Percentiles rank a stretch among this genome's conserved stretches.
phyloP scores from a whole-genome alignment of 768 basidiomycete genomes.

The Amanita molliuscula region DNA sequence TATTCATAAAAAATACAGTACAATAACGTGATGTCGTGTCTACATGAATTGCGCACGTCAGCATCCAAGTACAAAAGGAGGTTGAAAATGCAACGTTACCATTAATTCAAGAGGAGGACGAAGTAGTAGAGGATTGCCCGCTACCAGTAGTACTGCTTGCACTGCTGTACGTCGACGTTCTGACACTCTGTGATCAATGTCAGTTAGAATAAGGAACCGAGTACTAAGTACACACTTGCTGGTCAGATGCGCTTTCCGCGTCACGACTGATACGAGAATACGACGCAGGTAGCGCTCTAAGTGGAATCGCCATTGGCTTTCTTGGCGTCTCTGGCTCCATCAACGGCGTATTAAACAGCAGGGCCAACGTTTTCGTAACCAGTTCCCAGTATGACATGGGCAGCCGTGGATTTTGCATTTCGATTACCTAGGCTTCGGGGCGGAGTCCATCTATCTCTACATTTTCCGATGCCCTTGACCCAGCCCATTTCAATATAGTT shows the following conservation, averaged over 20 bases:
- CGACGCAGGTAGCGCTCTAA: constrained; percentile 15
- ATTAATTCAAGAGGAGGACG: background rate
- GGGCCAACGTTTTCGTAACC: constrained; percentile 18
- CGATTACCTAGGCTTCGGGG: too few relatives aligned
- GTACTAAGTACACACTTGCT: background rate
- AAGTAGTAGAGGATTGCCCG: background rate
- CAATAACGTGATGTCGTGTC: too few relatives aligned
- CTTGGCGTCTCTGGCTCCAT: constrained; percentile 16
- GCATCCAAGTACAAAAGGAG: background rate
- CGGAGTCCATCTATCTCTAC: too few relatives aligned
- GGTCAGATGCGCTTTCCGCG: constrained; percentile 2
- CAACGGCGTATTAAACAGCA: constrained; percentile 26
- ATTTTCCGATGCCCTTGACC: background rate
- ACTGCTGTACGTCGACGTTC: background rate
- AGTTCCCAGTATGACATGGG: constrained; percentile 14
- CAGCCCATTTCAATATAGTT: background rate
- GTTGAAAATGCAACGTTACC: background rate
- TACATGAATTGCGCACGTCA: background rate
- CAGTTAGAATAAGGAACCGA: background rate
- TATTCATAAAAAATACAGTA: background rate
- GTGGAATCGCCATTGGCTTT: constrained; percentile 13
- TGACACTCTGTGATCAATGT: constrained; percentile 2
- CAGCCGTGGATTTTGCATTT: background rate
- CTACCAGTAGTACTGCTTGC: background rate
- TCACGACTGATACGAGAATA: background rate